Conservation (phyloP, 768 basidiomycete genomes). For the Harrya chromipes region DNA sequence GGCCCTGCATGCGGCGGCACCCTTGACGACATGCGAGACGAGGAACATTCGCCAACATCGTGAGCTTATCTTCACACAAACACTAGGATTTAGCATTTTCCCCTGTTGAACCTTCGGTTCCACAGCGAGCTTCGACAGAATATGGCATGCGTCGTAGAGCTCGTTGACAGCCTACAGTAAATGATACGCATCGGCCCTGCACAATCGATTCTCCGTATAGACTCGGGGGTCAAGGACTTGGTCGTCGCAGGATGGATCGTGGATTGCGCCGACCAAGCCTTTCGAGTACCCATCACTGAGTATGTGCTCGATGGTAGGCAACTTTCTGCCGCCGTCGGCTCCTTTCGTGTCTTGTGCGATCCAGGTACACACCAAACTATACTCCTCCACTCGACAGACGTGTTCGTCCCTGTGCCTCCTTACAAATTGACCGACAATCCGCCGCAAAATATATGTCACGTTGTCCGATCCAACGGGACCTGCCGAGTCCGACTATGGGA, state of each 20-base stretch:
- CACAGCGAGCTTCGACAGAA: no score
- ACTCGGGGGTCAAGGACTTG: no score
- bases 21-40: no score
- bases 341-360: background rate
- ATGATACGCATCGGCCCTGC: no score
- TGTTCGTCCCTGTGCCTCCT: conserved; percentile 16
- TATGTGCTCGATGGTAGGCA: conserved; percentile 31
- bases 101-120: no score
- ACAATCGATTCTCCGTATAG: no score
- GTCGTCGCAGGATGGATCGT: conserved; percentile 30
- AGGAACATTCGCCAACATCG: no score
- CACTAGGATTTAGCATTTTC: no score
- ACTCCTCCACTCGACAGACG: conserved; percentile 7
- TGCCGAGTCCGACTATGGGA: background rate
- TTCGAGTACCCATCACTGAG: conserved; percentile 27
- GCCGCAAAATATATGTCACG: background rate
- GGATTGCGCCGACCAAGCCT: conserved; percentile 26
- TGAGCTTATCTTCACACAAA: no score
- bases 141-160: no score
- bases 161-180: no score
- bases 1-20: no score
- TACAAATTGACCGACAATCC: conserved; percentile 11
- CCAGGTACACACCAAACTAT: conserved; percentile 1
- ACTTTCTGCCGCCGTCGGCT: background rate
- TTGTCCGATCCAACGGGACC: background rate